These are phyloP conservation scores for Sarocladium brachiariae DNA, from an alignment of 2,329 filamentous ascomycete genomes.

Conservation along the genomic window DNA sequence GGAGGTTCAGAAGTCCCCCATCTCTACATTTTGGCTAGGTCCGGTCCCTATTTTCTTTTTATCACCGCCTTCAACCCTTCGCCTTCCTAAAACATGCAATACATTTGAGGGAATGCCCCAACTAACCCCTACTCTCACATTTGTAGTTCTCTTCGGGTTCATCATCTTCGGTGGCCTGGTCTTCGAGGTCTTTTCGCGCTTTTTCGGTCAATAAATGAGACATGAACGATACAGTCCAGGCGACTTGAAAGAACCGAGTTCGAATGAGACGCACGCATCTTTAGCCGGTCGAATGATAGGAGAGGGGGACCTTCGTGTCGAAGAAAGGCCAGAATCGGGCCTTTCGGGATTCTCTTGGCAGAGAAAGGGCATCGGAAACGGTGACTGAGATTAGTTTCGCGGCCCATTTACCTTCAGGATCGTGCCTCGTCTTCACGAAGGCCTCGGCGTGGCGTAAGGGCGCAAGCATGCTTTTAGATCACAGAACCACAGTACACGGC, in stretches of 20 bases:
- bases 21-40: conserved; percentile 61
- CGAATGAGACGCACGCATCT: too few relatives aligned
- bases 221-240: neutral
- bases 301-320: too few relatives aligned
- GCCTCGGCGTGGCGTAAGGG: conserved; percentile 3
- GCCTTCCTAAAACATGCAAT: too few relatives aligned
- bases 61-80: neutral
- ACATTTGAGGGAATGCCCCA: too few relatives aligned
- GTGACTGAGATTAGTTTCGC: too few relatives aligned
- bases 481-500: conserved; percentile 3
- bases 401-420: neutral
- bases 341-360: neutral
- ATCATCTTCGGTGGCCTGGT: conserved; percentile 54
- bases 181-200: conserved; percentile 50
- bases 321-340: neutral
- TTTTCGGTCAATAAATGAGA: conserved; percentile 31
- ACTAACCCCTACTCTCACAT: conserved; percentile 7
- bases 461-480: conserved; percentile 4
- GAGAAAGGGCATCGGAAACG: too few relatives aligned
- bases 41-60: conserved; percentile 21
- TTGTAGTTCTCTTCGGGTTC: conserved; percentile 48
- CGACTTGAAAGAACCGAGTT: neutral
- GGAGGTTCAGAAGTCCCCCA: conserved; percentile 50
- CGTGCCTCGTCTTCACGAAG: neutral
- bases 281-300: too few relatives aligned